Evolutionary conservation across 208 protist species (phyloP).

Genomic region (Trypanosoma congolense): DNA sequence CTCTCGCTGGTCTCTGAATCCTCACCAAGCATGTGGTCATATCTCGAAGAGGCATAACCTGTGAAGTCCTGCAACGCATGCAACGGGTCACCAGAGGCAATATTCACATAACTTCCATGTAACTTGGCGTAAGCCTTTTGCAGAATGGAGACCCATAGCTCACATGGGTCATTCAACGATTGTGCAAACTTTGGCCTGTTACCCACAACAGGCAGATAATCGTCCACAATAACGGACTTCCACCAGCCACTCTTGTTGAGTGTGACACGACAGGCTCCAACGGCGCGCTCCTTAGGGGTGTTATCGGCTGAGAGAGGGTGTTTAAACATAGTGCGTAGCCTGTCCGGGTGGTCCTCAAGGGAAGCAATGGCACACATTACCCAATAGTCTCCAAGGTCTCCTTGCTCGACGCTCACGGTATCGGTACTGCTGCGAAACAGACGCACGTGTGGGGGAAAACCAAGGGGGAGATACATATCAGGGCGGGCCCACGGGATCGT

Average conservation of each 20-base stretch:
- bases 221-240: slow-evolving; percentile 59
- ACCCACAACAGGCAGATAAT: slow-evolving; percentile 60
- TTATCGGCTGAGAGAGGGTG: slow-evolving; percentile 40
- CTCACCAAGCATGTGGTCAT: slow-evolving; percentile 21
- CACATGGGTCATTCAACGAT: slow-evolving; percentile 43
- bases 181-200: slow-evolving; percentile 39
- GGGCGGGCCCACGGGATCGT: slow-evolving; percentile 22
- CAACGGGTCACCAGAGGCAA: slow-evolving; percentile 51
- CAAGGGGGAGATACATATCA: slow-evolving; percentile 23
- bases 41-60: slow-evolving; percentile 34
- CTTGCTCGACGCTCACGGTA: slow-evolving; percentile 28
- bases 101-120: slow-evolving; percentile 74
- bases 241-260: slow-evolving; percentile 81
- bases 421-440: slow-evolving; percentile 24
- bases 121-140: slow-evolving; percentile 89
- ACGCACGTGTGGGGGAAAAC: slow-evolving; percentile 9
- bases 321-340: slow-evolving; percentile 49
- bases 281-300: slow-evolving; percentile 34
- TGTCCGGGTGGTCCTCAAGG: slow-evolving; percentile 40
- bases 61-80: slow-evolving; percentile 53
- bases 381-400: slow-evolving; percentile 59
- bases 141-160: slow-evolving; percentile 79
- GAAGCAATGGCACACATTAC: slow-evolving; percentile 62
- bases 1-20: slow-evolving; percentile 9
- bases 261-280: slow-evolving; percentile 61